A percentile compares a stretch with the other conserved stretches of the same genome.
Evolutionary conservation across 495 filamentous ascomycete species (phyloP).

Genomic region (Neurospora sp.): DNA sequence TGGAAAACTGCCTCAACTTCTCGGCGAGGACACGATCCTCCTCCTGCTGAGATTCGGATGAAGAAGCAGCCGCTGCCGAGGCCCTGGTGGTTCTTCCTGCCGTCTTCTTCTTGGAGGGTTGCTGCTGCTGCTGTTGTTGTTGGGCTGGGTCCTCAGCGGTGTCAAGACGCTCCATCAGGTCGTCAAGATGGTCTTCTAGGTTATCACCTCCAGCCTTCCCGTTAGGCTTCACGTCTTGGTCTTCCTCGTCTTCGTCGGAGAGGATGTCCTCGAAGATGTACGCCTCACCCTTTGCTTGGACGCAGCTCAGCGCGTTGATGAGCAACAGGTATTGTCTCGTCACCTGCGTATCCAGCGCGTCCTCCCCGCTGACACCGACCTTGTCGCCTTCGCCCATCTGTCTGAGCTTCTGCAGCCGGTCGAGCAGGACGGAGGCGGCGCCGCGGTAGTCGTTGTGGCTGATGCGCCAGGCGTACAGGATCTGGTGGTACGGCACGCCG

Average conservation of each 20-base stretch:
- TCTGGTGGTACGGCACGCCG: constrained; percentile 61
- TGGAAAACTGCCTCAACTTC: constrained; percentile 1
- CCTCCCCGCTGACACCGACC: constrained; percentile 36
- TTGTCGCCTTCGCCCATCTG: constrained; percentile 36
- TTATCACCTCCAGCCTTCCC: constrained; percentile 12
- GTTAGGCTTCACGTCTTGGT: constrained; percentile 15
- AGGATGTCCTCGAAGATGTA: constrained; percentile 48
- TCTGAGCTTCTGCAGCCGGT: constrained; percentile 45
- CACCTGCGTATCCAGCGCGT: constrained; percentile 46
- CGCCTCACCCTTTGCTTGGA: constrained; percentile 61
- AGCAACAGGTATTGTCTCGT: constrained; percentile 66
- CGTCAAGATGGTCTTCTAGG: constrained; percentile 15
- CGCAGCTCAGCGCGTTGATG: constrained; percentile 80
- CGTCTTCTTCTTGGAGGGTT: constrained; percentile 16
- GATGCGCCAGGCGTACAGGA: constrained; percentile 84
- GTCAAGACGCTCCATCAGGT: constrained; percentile 13
- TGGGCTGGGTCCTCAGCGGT: not conserved
- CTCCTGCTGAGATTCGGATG: not conserved
- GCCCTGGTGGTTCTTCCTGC: constrained; percentile 8
- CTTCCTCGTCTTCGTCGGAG: constrained; percentile 21
- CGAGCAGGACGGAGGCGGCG: constrained; percentile 66
- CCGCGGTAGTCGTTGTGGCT: constrained; percentile 77
- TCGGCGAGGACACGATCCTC: not conserved
- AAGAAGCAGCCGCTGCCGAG: constrained; percentile 12
- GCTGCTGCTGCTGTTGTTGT: not conserved